Evolutionary conservation across 192 early-diverging fungal genomes (phyloP).

Genomic region (Coemansia sp.): DNA sequence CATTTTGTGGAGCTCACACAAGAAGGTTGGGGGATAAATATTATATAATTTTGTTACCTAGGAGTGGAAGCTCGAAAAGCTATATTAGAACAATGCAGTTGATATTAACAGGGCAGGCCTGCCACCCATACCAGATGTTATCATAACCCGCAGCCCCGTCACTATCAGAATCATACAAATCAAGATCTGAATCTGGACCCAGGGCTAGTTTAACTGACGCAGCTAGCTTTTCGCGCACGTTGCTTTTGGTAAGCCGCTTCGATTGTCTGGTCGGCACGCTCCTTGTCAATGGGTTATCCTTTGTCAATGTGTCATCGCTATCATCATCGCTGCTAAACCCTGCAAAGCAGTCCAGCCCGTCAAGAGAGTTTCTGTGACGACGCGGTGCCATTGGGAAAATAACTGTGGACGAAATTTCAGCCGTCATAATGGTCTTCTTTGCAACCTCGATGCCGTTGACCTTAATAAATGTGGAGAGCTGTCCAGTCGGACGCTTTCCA

Average conservation of each 20-base stretch:
- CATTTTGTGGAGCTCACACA: not conserved
- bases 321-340: not conserved
- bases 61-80: not conserved
- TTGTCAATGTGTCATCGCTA: conserved; percentile 3
- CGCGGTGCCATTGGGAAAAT: conserved; percentile 1
- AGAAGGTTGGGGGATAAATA: not conserved
- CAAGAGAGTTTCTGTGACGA: not conserved
- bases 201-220: conserved; percentile 1
- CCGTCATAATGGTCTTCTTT: conserved; percentile 8
- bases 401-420: conserved; percentile 10
- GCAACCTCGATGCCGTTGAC: conserved; percentile 20
- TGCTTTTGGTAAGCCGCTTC: conserved; percentile 9
- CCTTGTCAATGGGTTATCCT: not conserved
- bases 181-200: not conserved
- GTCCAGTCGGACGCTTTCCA: conserved; percentile 32
- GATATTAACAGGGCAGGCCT: conserved; percentile 16
- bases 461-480: conserved; percentile 36
- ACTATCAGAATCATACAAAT: conserved; percentile 2
- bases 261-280: conserved; percentile 10
- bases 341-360: not conserved
- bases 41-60: not conserved
- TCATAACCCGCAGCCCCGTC: not conserved
- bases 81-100: conserved; percentile 35
- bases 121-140: conserved; percentile 24
- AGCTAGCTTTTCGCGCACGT: conserved; percentile 14